Percentiles rank a stretch among this genome's conserved stretches.
Evolutionary conservation across 306 rosid genomes (phyloP).

Genomic region (Biancaea sappan): DNA sequence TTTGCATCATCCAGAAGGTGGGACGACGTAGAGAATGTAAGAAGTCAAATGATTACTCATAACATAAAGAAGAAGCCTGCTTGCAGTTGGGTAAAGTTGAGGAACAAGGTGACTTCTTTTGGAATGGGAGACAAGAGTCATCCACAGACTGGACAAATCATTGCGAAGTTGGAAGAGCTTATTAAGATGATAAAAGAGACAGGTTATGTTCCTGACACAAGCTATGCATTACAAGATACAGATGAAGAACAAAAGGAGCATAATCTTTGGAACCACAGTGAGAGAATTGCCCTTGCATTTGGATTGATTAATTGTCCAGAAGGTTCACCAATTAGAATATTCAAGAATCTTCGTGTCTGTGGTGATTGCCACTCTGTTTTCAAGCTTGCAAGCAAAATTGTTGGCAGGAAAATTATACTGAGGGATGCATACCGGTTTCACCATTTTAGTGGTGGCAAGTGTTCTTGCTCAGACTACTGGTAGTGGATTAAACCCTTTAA

Average conservation of each 20-base stretch:
- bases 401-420: slow-evolving; percentile 65
- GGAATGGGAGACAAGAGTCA: slow-evolving; percentile 82
- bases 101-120: slow-evolving; percentile 63
- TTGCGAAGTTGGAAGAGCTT: slow-evolving; percentile 69
- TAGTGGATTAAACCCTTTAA: slow-evolving; percentile 36
- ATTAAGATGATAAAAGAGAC: slow-evolving; percentile 68
- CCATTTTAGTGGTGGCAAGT: slow-evolving; percentile 76
- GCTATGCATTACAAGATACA: slow-evolving; percentile 78
- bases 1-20: slow-evolving; percentile 81
- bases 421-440: slow-evolving; percentile 91
- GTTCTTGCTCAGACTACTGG: slow-evolving; percentile 92
- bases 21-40: slow-evolving; percentile 79
- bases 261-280: slow-evolving; percentile 95
- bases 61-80: slow-evolving; percentile 82
- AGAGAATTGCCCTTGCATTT: slow-evolving; percentile 87
- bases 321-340: slow-evolving; percentile 67
- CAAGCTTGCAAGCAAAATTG: slow-evolving; percentile 64
- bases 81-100: slow-evolving; percentile 87
- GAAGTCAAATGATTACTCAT: slow-evolving; percentile 68
- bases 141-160: slow-evolving; percentile 52
- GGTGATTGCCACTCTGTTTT: slow-evolving; percentile 94
- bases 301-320: slow-evolving; percentile 70
- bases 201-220: slow-evolving; percentile 84
- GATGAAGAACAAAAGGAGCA: slow-evolving; percentile 95
- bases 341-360: slow-evolving; percentile 92